Percentiles rank a stretch among this genome's conserved stretches.
Conservation (phyloP, 1,284 basidiomycete species). For the Leccinum griseonigrum region DNA sequence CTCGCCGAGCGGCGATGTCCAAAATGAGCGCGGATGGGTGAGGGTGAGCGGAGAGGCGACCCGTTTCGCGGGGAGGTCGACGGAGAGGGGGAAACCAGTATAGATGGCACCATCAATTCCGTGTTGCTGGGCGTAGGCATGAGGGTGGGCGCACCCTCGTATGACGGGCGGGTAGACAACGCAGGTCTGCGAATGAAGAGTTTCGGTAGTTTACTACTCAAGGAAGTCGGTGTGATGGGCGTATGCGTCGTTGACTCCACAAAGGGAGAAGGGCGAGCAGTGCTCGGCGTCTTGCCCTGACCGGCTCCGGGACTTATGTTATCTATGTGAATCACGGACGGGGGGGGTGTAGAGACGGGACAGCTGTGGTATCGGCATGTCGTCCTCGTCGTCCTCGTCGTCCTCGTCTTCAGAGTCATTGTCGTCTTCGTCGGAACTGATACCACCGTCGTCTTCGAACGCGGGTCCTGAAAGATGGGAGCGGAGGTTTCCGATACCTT, state of each 20-base stretch:
- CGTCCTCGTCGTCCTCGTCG: too few species aligned
- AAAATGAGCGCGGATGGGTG: neutral
- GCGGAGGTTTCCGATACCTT: constrained; percentile 87
- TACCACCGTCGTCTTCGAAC: too few species aligned
- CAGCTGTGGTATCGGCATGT: too few species aligned
- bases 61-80: constrained; percentile 8
- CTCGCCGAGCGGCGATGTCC: constrained; percentile 7
- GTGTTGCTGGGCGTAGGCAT: constrained; percentile 6
- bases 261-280: constrained; percentile 24
- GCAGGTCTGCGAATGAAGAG: constrained; percentile 39
- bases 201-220: constrained; percentile 35
- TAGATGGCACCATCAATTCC: constrained; percentile 13
- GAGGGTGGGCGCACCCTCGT: constrained; percentile 15
- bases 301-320: constrained; percentile 9
- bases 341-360: constrained; percentile 27
- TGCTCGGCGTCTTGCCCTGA: constrained; percentile 20
- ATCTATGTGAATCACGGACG: constrained; percentile 18
- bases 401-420: too few species aligned
- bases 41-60: constrained; percentile 19
- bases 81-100: constrained; percentile 8
- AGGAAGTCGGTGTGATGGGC: constrained; percentile 19
- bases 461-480: constrained; percentile 46
- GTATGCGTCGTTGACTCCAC: neutral
- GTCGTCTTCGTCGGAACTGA: too few species aligned
- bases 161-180: constrained; percentile 33